Evolutionary conservation across 2,329 filamentous ascomycete genomes (phyloP).

Genomic region (Cladophialophora exuberans): DNA sequence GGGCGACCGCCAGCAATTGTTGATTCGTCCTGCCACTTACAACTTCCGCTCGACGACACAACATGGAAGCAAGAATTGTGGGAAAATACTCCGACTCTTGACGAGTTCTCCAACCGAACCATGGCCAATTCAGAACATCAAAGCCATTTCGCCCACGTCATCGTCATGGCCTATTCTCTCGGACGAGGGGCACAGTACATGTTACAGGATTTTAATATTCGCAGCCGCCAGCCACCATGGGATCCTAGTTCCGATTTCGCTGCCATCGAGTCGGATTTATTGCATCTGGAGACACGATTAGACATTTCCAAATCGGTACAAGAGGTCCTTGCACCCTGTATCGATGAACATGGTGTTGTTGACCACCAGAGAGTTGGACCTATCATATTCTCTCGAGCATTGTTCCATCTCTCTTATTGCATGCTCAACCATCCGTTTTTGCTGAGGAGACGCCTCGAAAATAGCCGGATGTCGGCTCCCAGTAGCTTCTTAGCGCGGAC

Average conservation of each 20-base stretch:
- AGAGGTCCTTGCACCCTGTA: neutral
- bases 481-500: conserved; percentile 34
- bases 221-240: conserved; percentile 4
- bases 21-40: conserved; percentile 25
- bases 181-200: conserved; percentile 21
- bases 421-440: conserved; percentile 43
- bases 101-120: conserved; percentile 2
- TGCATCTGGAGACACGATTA: conserved; percentile 14
- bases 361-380: conserved; percentile 36
- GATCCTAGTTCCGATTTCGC: conserved; percentile 16
- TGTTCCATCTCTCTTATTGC: conserved; percentile 43
- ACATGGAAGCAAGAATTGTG: conserved; percentile 12
- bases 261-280: conserved; percentile 16
- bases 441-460: conserved; percentile 35
- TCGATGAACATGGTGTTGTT: conserved; percentile 10
- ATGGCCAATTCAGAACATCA: neutral
- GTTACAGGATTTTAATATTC: conserved; percentile 14
- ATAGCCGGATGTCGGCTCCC: conserved; percentile 35
- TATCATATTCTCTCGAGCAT: conserved; percentile 38
- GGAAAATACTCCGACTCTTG: conserved; percentile 11
- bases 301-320: conserved; percentile 1
- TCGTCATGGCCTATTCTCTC: conserved; percentile 20
- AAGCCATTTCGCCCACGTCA: conserved; percentile 16
- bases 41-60: conserved; percentile 23
- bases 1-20: conserved; percentile 18